Evolutionary conservation across 1,139 yeast species (phyloP).

Genomic region (Diutina ranongensis): DNA sequence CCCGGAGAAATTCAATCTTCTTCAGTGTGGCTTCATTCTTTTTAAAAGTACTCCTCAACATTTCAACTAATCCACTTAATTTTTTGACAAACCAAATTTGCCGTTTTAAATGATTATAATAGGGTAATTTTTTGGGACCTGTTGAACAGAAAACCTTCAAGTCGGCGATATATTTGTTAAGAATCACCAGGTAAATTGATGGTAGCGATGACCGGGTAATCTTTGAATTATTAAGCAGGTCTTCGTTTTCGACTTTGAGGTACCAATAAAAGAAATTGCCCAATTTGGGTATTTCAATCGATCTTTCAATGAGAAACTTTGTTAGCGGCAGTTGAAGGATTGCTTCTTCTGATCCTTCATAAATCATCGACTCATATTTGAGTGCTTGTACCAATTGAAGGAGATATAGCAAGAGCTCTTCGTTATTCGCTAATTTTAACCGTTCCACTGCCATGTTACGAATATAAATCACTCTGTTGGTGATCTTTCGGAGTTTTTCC

Average conservation of each 20-base stretch:
- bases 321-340: constrained; percentile 51
- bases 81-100: constrained; percentile 37
- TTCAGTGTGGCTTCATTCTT: constrained; percentile 35
- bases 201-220: constrained; percentile 9
- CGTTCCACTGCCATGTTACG: constrained; percentile 85
- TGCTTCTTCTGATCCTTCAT: constrained; percentile 14
- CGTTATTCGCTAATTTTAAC: constrained; percentile 64
- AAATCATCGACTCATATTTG: constrained; percentile 45
- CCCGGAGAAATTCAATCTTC: constrained; percentile 30
- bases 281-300: constrained; percentile 51
- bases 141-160: constrained; percentile 22
- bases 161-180: constrained; percentile 29
- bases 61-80: constrained; percentile 28
- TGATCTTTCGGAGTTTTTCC: constrained; percentile 21
- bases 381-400: constrained; percentile 90
- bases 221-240: constrained; percentile 28
- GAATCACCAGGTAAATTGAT: constrained; percentile 23
- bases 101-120: constrained; percentile 28
- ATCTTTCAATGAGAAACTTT: constrained; percentile 62
- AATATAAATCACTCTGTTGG: constrained; percentile 29
- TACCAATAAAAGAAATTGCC: constrained; percentile 91
- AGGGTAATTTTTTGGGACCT: constrained; percentile 17
- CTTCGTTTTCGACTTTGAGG: constrained; percentile 76
- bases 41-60: constrained; percentile 27
- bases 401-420: constrained; percentile 68